Evolutionary conservation across 805 yeast genomes (phyloP).

Genomic region (Ascoidea tarda): DNA sequence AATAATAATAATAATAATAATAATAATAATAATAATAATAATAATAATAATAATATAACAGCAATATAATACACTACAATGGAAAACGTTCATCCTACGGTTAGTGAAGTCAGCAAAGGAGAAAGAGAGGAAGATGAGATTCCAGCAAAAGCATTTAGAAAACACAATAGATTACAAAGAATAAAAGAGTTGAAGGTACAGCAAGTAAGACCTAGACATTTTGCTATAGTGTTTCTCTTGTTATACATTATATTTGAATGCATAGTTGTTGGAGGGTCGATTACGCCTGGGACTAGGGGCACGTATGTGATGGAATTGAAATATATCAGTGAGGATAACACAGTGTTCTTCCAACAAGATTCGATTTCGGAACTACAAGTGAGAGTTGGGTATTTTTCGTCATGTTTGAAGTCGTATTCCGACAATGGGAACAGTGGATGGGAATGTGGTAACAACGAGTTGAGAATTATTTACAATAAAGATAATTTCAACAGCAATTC

Average conservation of each 20-base stretch:
- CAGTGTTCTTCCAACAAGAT: slow-evolving; percentile 4
- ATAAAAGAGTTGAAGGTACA: not conserved
- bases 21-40: no score
- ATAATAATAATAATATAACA: no score
- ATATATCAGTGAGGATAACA: slow-evolving; percentile 7
- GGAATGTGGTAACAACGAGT: slow-evolving; percentile 8
- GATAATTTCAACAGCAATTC: slow-evolving; percentile 5
- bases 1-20: no score
- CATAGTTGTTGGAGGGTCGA: slow-evolving; percentile 9
- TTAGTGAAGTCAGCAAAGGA: no score
- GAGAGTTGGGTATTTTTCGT: slow-evolving; percentile 9
- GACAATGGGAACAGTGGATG: slow-evolving; percentile 2
- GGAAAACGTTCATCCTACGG: no score
- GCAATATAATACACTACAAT: no score
- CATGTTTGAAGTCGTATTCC: slow-evolving; percentile 7
- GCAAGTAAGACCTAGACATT: slow-evolving; percentile 9
- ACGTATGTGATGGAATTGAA: slow-evolving; percentile 9
- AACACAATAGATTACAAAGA: not conserved
- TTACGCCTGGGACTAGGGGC: slow-evolving; percentile 5
- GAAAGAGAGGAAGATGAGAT: no score
- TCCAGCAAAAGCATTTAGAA: no score
- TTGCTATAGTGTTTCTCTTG: slow-evolving; percentile 8
- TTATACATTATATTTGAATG: slow-evolving; percentile 10
- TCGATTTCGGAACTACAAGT: slow-evolving; percentile 6
- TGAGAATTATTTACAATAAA: slow-evolving; percentile 1